These are phyloP conservation scores for Blastocystis sp. DNA, from an alignment of 352 stramenopile species.

Conservation along the genomic window DNA sequence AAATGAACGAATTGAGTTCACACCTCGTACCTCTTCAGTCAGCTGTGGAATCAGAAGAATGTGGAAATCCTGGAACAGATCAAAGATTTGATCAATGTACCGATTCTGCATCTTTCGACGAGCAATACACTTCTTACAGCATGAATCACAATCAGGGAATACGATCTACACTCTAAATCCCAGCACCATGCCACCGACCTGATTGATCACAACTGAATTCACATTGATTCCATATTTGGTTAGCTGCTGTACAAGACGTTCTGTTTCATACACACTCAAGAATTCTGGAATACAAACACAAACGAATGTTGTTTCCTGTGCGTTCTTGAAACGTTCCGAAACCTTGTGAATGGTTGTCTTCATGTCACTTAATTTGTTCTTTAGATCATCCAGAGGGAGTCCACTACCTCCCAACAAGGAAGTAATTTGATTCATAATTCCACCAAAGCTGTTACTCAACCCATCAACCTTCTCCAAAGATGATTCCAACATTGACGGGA, in stretches of 20 bases:
- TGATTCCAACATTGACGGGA: slow-evolving; percentile 94
- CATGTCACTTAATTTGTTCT: slow-evolving; percentile 87
- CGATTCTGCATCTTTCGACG: slow-evolving; percentile 99
- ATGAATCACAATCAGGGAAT: slow-evolving; percentile 72
- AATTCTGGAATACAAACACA: slow-evolving; percentile 99
- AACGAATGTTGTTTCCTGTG: slow-evolving; percentile 94
- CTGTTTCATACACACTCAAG: slow-evolving; percentile 97
- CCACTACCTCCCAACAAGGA: slow-evolving; percentile 68
- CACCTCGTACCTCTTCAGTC: slow-evolving; percentile 91
- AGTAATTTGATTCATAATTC: slow-evolving; percentile 75
- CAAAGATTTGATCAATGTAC: slow-evolving; percentile 99
- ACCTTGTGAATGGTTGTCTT: slow-evolving; percentile 95
- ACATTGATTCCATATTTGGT: slow-evolving; percentile 98
- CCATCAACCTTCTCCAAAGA: slow-evolving; percentile 94
- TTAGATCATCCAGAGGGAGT: slow-evolving; percentile 67
- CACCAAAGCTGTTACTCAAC: slow-evolving; percentile 74
- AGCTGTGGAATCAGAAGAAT: slow-evolving; percentile 96
- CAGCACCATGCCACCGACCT: slow-evolving; percentile 73
- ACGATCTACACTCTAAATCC: slow-evolving; percentile 64
- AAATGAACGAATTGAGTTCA: slow-evolving; percentile 84
- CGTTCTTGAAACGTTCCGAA: slow-evolving; percentile 95
- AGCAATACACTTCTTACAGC: slow-evolving; percentile 65
- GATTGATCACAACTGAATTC: slow-evolving; percentile 98
- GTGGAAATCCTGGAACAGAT: slow-evolving; percentile 98
- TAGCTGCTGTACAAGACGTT: slow-evolving; percentile 95